Base-by-base conservation (phyloP, 306 rosid genomes). In the Dalbergia oliveri region DNA sequence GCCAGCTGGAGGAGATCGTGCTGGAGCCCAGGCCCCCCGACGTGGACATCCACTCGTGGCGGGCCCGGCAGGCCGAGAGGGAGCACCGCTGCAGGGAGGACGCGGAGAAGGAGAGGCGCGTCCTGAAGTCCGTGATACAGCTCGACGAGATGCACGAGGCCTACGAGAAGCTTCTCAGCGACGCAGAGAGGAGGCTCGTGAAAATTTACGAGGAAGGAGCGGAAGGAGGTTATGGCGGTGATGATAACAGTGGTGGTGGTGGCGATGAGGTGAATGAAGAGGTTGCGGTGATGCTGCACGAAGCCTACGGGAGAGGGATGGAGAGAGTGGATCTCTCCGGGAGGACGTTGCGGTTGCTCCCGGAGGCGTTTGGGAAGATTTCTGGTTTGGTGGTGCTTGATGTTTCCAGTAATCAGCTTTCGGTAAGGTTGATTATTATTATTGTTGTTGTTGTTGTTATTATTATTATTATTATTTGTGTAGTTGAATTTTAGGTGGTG, bases 101-200 rank as follows among this genome's bases (percentile, higher is more conserved):
- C 72, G 92, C 89, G 23, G 99, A 95, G 19, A 84, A 72, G 56
- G 98, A 95, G 80, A 87, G 41, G 82, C 90, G 73, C 8, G 18
- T 53, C 4, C 90, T 79, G 77, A 91, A 71, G 37, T 90, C 91
- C 23, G 83, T 93, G 49, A 2, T 95, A 2, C 97, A 91, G 80
- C 73, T 93, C 76, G 97, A 93, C 9, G 94, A 91, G 85, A 89
- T 93, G 96, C 99, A 95, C 83, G 89, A 81, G 4, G 92, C 89
- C 0, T 95, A 95, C 80, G 94, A 89, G 88, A 93, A 78, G 89
- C 84, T 93, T 44, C 89, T 95, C 6, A 91, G 43, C 83, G 94
- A 90, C 3, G 96, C 98, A 0, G 99, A 95, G 88, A 87, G 84
- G 75, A 72, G 94, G 64, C 85, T 95, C 67, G 90, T 60, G 45